Evolutionary conservation across 108 stramenopile species (phyloP).

Genomic region (Cyclotella kingstonii): DNA sequence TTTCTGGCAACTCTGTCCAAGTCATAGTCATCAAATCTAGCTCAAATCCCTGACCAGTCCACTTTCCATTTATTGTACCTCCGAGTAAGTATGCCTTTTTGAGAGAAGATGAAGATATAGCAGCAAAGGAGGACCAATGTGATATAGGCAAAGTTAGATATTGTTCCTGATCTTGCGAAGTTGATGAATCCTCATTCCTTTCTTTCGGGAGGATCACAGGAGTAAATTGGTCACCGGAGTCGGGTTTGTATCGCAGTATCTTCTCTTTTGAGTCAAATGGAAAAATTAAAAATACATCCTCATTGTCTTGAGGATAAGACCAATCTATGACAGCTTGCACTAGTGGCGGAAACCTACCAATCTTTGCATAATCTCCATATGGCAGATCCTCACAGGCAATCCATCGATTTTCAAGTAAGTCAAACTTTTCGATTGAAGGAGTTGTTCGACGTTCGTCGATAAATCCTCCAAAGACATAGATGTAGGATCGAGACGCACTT

Average conservation of each 20-base stretch:
- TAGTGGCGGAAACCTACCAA: conserved; percentile 16
- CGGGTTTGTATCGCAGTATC: conserved; percentile 25
- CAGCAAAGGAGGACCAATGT: conserved; percentile 34
- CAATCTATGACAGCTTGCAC: conserved; percentile 33
- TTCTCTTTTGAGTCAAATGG: conserved; percentile 10
- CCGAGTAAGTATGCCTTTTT: conserved; percentile 27
- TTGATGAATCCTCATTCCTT: neutral
- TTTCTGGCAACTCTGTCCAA: conserved; percentile 35
- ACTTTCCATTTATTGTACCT: conserved; percentile 38
- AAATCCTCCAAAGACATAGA: conserved; percentile 32
- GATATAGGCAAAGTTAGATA: conserved; percentile 16
- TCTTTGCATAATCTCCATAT: conserved; percentile 4
- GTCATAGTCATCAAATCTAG: conserved; percentile 32
- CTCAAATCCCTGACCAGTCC: conserved; percentile 32
- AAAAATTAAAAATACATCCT: conserved; percentile 25
- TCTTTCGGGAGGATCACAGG: conserved; percentile 6
- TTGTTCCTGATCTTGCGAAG: no score
- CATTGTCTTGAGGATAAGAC: neutral
- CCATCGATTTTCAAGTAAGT: conserved; percentile 17
- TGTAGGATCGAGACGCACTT: conserved; percentile 21
- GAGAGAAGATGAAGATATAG: conserved; percentile 3
- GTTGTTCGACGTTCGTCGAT: conserved; percentile 24
- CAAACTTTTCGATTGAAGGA: conserved; percentile 25
- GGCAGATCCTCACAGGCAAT: conserved; percentile 15
- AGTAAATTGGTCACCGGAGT: conserved; percentile 10